A percentile compares a stretch with the other conserved stretches of the same genome.
Conservation (phyloP, 2,329 filamentous ascomycete genomes). For the Saccharata proteae region DNA sequence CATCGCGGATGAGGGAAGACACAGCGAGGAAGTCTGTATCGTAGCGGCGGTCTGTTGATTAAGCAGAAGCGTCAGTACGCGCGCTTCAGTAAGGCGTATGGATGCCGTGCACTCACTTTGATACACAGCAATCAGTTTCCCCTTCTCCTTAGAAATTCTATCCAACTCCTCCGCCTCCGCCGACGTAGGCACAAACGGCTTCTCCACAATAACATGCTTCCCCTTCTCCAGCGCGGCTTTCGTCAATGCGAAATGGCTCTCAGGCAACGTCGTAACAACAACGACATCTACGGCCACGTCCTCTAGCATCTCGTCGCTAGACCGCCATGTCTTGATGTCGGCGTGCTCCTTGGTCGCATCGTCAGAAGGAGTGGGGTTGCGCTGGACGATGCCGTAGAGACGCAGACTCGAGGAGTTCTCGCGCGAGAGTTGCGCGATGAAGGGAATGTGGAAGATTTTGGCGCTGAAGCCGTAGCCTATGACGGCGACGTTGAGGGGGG, state of each 20-base stretch:
- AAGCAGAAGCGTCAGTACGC: slow-evolving; percentile 1
- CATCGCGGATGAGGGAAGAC: slow-evolving; percentile 46
- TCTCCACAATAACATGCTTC: slow-evolving; percentile 73
- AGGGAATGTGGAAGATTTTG: slow-evolving; percentile 76
- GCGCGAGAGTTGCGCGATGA: slow-evolving; percentile 45
- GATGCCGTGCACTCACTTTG: slow-evolving; percentile 18
- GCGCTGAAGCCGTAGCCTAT: slow-evolving; percentile 53
- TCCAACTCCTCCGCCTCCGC: slow-evolving; percentile 54
- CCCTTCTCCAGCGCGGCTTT: slow-evolving; percentile 54
- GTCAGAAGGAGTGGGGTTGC: slow-evolving; percentile 50
- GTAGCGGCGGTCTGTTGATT: slow-evolving; percentile 49
- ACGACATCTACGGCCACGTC: slow-evolving; percentile 57
- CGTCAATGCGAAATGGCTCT: slow-evolving; percentile 55
- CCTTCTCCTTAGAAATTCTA: slow-evolving; percentile 24
- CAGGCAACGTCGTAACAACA: slow-evolving; percentile 58
- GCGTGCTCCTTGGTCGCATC: slow-evolving; percentile 61
- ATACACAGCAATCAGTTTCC: slow-evolving; percentile 34
- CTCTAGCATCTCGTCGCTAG: slow-evolving; percentile 49
- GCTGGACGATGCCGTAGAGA: slow-evolving; percentile 66
- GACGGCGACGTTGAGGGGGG: slow-evolving; percentile 38
- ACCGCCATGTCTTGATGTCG: slow-evolving; percentile 49
- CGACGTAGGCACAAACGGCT: slow-evolving; percentile 65
- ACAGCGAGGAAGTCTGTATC: slow-evolving; percentile 67
- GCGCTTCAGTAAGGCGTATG: not conserved
- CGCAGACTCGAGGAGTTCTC: slow-evolving; percentile 48